Evolutionary conservation across 768 basidiomycete genomes (phyloP).

Genomic region (Macrocybe gigantea): DNA sequence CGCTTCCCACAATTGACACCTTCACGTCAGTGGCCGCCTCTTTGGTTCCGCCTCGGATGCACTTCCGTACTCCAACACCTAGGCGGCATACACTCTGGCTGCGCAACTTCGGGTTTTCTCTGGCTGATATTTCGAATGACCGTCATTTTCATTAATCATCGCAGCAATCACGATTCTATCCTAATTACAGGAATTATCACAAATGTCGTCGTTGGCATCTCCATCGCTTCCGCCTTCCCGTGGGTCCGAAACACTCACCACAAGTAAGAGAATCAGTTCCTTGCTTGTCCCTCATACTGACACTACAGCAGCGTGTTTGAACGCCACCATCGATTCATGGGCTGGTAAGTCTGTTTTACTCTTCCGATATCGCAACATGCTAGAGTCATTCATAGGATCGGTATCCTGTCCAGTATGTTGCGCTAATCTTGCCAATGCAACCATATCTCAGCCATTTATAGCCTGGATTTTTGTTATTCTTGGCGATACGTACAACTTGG

Average conservation of each 20-base stretch:
- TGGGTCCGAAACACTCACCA: slow-evolving; percentile 80
- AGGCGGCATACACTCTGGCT: slow-evolving; percentile 82
- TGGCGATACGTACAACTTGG: slow-evolving; percentile 56
- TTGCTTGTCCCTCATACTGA: background rate
- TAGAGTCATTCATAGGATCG: slow-evolving; percentile 27
- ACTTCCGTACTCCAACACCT: slow-evolving; percentile 75
- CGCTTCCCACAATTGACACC: slow-evolving; percentile 1
- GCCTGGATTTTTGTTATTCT: slow-evolving; percentile 69
- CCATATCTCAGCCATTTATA: slow-evolving; percentile 10
- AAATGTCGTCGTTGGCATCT: slow-evolving; percentile 50
- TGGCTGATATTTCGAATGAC: slow-evolving; percentile 67
- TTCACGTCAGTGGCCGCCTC: slow-evolving; percentile 35
- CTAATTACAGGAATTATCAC: slow-evolving; percentile 60
- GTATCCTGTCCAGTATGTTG: slow-evolving; percentile 45
- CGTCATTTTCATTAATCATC: slow-evolving; percentile 44
- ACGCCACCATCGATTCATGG: slow-evolving; percentile 76
- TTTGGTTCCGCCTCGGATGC: slow-evolving; percentile 57
- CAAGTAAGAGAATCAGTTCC: slow-evolving; percentile 43
- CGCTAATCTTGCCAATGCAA: background rate
- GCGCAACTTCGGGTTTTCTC: slow-evolving; percentile 65
- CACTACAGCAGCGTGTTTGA: slow-evolving; percentile 57
- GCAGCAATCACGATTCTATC: slow-evolving; percentile 46
- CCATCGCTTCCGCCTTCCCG: slow-evolving; percentile 64
- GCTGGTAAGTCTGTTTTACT: slow-evolving; percentile 46
- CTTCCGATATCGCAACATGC: slow-evolving; percentile 2